A percentile compares a stretch with the other conserved stretches of the same genome.
Conservation (phyloP, 148 eudicot species). For the Cornus suecica region DNA sequence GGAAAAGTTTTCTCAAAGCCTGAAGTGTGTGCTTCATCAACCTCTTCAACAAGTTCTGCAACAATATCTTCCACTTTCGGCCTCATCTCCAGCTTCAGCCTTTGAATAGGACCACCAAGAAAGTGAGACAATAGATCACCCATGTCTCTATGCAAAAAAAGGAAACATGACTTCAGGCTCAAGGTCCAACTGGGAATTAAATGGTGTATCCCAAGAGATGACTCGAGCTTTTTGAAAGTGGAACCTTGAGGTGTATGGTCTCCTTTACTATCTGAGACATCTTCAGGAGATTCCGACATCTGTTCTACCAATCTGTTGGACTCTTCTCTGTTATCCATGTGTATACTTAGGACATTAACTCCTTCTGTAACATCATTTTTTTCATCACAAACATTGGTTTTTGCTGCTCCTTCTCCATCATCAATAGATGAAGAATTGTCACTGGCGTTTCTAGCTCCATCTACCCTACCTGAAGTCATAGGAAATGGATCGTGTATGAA, state of each 20-base stretch:
- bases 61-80: constrained; percentile 53
- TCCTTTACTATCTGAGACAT: constrained; percentile 31
- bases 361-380: constrained; percentile 23
- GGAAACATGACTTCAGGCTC: constrained; percentile 27
- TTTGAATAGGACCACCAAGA: constrained; percentile 50
- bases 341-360: constrained; percentile 21
- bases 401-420: constrained; percentile 21
- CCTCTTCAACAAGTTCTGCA: constrained; percentile 62
- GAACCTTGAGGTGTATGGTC: constrained; percentile 28
- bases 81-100: constrained; percentile 47
- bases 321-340: constrained; percentile 21
- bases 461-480: constrained; percentile 24
- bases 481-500: constrained; percentile 28
- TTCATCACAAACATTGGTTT: constrained; percentile 14
- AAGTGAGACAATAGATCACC: constrained; percentile 38
- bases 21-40: constrained; percentile 38
- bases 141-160: constrained; percentile 27
- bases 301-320: constrained; percentile 27
- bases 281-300: constrained; percentile 20
- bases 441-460: constrained; percentile 25
- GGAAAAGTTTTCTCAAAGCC: constrained; percentile 72
- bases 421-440: constrained; percentile 24
- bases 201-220: constrained; percentile 21
- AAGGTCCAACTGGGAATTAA: constrained; percentile 14
- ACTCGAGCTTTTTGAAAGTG: constrained; percentile 24